Evolutionary conservation across 1,284 basidiomycete genomes (phyloP).

Genomic region (Limonomyces culmigenus): DNA sequence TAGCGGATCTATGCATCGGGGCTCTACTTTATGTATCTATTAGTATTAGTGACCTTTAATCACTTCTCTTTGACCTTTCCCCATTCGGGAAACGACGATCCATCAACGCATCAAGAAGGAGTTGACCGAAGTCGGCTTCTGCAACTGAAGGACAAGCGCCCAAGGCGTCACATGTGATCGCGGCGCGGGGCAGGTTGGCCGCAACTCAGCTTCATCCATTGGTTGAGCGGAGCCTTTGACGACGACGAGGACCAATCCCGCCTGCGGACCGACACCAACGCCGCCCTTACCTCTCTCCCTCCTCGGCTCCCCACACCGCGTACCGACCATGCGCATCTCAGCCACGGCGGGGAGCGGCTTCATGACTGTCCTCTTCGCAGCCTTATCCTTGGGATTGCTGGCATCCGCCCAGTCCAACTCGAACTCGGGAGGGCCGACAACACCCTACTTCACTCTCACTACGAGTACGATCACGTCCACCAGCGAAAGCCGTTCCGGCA

Average conservation of each 20-base stretch:
- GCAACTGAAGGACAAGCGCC: no score
- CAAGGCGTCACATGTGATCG: no score
- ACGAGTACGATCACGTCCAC: constrained; percentile 31
- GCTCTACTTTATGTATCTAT: neutral
- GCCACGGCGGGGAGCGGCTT: neutral
- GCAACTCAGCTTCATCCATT: no score
- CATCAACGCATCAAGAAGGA: no score
- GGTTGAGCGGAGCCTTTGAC: no score
- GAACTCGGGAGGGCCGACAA: constrained; percentile 6
- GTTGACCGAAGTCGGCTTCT: no score
- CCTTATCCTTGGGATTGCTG: constrained; percentile 5
- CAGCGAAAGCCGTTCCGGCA: constrained; percentile 27
- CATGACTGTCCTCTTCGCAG: constrained; percentile 1
- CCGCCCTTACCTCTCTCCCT: neutral
- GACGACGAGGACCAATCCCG: neutral
- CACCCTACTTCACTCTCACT: constrained; percentile 22
- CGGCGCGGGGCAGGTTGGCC: no score
- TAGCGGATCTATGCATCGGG: constrained; percentile 8
- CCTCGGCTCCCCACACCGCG: neutral
- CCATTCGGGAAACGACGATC: no score
- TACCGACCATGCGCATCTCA: neutral
- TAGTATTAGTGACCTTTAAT: no score
- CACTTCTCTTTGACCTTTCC: no score
- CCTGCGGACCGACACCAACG: neutral
- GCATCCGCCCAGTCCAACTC: constrained; percentile 10